phyloP scores from a whole-genome alignment of 208 protist species.

The Trichomonas tenax region DNA sequence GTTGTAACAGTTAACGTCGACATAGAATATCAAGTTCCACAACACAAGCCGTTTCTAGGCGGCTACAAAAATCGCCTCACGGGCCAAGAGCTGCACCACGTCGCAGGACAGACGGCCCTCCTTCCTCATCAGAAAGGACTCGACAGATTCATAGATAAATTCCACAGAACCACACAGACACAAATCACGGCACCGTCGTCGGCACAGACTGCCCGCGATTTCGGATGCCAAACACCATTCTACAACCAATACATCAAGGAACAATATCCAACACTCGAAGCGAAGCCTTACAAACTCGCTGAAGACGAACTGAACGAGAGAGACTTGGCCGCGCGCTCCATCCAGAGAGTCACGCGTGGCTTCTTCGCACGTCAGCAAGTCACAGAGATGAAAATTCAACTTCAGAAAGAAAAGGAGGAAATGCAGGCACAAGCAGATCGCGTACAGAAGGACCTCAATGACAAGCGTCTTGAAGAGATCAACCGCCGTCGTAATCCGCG shows the following conservation, averaged over 20 bases:
- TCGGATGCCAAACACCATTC: not conserved
- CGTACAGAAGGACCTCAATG: constrained; percentile 49
- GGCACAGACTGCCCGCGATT: not conserved
- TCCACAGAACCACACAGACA: not conserved
- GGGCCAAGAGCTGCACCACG: constrained; percentile 60
- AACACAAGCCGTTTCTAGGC: constrained; percentile 63
- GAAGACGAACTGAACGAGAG: not conserved
- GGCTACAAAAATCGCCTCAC: constrained; percentile 63
- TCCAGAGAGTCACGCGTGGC: constrained; percentile 46
- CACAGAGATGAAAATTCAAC: not conserved
- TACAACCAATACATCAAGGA: not conserved
- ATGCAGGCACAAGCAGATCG: constrained; percentile 47
- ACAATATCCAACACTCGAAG: not conserved
- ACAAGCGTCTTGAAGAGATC: constrained; percentile 57
- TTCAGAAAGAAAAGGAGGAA: constrained; percentile 47
- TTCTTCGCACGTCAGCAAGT: constrained; percentile 58
- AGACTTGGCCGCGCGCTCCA: not conserved
- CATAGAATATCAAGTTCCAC: constrained; percentile 21
- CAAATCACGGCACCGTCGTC: not conserved
- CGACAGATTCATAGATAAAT: not conserved
- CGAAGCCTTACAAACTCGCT: not conserved
- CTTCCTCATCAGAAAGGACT: not conserved
- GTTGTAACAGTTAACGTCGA: not conserved
- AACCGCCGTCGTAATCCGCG: constrained; percentile 63
- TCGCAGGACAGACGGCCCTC: constrained; percentile 58